Evolutionary conservation across 805 yeast species (phyloP).

Genomic region (Ogataea naganishii): DNA sequence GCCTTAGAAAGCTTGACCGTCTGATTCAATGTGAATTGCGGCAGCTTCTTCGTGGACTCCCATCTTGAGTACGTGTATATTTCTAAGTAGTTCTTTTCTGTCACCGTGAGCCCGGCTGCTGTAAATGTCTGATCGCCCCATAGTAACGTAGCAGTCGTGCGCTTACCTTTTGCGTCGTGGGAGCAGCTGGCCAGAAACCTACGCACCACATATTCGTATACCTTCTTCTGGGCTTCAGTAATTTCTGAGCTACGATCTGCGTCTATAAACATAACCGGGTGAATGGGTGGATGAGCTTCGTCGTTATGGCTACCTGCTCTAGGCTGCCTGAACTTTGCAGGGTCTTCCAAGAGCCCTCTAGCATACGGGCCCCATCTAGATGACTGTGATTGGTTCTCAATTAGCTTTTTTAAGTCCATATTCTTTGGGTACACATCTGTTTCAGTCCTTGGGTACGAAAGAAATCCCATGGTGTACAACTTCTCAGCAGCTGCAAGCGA

Average conservation of each 20-base stretch:
- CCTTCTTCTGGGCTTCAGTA: conserved; percentile 46
- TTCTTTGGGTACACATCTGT: conserved; percentile 76
- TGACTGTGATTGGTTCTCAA: conserved; percentile 51
- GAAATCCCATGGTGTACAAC: conserved; percentile 74
- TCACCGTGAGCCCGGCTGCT: conserved; percentile 67
- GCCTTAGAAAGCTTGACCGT: conserved; percentile 45
- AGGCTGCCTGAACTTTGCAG: conserved; percentile 50
- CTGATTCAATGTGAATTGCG: conserved; percentile 53
- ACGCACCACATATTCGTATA: conserved; percentile 80
- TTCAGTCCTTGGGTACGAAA: conserved; percentile 96
- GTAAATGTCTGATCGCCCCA: conserved; percentile 78
- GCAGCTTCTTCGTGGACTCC: conserved; percentile 60
- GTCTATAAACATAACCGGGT: conserved; percentile 57
- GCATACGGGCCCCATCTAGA: conserved; percentile 73
- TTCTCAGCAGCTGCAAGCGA: conserved; percentile 76
- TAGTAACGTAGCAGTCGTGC: conserved; percentile 48
- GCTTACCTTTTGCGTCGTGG: conserved; percentile 75
- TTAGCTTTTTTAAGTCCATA: conserved; percentile 60
- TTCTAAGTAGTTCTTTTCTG: conserved; percentile 70
- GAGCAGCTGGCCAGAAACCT: conserved; percentile 91
- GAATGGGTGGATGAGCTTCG: conserved; percentile 97
- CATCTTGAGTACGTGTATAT: conserved; percentile 74
- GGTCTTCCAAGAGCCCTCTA: conserved; percentile 25
- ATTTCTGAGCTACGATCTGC: conserved; percentile 17
- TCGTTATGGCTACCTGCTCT: conserved; percentile 80